Percentiles rank a stretch among this genome's conserved stretches.
These are phyloP conservation scores for Verbascum thapsus DNA, from an alignment of 257 asterid genomes.

Conservation along the genomic window DNA sequence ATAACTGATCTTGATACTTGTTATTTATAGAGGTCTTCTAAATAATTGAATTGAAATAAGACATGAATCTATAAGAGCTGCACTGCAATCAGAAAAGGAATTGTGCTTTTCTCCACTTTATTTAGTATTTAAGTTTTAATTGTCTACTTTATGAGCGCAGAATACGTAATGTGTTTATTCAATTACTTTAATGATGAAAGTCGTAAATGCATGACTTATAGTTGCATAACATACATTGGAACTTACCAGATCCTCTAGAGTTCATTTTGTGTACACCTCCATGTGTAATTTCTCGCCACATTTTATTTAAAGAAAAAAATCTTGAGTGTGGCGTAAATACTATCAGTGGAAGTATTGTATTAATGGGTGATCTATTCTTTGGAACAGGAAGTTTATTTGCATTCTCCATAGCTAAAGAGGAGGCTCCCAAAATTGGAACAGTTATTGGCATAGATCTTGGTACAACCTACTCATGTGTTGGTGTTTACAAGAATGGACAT, in stretches of 20 bases:
- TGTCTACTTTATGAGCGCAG: not conserved
- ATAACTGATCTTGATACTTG: too few relatives aligned
- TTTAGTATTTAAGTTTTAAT: not conserved
- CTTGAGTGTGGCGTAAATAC: too few relatives aligned
- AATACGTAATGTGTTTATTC: not conserved
- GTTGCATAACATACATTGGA: not conserved
- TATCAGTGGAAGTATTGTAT: not conserved
- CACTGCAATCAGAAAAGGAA: not conserved
- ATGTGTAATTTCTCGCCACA: too few relatives aligned
- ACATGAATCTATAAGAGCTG: not conserved
- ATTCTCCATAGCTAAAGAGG: constrained; percentile 62
- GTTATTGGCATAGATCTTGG: constrained; percentile 95
- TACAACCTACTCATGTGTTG: constrained; percentile 94
- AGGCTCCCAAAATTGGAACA: constrained; percentile 80
- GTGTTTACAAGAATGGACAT: constrained; percentile 93
- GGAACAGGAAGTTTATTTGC: constrained; percentile 68
- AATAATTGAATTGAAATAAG: not conserved
- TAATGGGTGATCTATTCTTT: constrained; percentile 19
- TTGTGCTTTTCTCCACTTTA: not conserved
- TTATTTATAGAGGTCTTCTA: too few relatives aligned
- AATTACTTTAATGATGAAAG: not conserved
- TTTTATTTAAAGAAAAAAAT: too few relatives aligned
- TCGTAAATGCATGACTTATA: not conserved
- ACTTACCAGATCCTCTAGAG: too few relatives aligned
- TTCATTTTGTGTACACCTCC: too few relatives aligned